These are phyloP conservation scores for Penicillium paneum DNA, from an alignment of 2,329 filamentous ascomycete species.

Conservation along the genomic window DNA sequence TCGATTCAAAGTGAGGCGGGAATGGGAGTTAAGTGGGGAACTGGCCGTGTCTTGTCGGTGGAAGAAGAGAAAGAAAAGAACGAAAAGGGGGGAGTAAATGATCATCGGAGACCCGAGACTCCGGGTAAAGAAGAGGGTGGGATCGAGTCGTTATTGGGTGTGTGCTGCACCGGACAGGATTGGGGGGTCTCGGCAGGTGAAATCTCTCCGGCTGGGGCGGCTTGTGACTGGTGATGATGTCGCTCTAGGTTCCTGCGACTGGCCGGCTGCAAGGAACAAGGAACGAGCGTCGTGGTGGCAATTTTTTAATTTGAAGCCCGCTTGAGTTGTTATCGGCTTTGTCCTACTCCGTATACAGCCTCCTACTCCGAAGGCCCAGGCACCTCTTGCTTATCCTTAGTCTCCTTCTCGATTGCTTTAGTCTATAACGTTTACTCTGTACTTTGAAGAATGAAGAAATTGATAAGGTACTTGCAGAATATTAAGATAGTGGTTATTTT, in stretches of 20 bases:
- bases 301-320: slow-evolving; percentile 5
- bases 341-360: background rate
- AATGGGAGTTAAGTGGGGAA: background rate
- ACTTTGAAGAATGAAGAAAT: background rate
- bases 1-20: background rate
- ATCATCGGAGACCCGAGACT: slow-evolving; percentile 15
- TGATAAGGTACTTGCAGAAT: background rate
- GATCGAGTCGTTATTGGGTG: slow-evolving; percentile 11
- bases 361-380: background rate
- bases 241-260: slow-evolving; percentile 14
- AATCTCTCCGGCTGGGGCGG: slow-evolving; percentile 17
- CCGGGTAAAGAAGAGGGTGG: slow-evolving; percentile 12
- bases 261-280: slow-evolving; percentile 22
- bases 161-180: slow-evolving; percentile 18
- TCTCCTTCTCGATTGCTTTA: background rate
- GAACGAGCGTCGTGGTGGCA: slow-evolving; percentile 9
- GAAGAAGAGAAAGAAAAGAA: background rate
- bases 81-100: slow-evolving; percentile 12
- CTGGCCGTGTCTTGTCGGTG: background rate
- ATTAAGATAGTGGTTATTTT: background rate
- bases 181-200: slow-evolving; percentile 17
- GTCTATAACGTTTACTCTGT: background rate
- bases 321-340: background rate
- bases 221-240: slow-evolving; percentile 13
- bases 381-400: background rate